Percentiles rank a stretch among this genome's conserved stretches.
Conservation (phyloP, 352 stramenopile genomes). For the Phytophthora parvispora region DNA sequence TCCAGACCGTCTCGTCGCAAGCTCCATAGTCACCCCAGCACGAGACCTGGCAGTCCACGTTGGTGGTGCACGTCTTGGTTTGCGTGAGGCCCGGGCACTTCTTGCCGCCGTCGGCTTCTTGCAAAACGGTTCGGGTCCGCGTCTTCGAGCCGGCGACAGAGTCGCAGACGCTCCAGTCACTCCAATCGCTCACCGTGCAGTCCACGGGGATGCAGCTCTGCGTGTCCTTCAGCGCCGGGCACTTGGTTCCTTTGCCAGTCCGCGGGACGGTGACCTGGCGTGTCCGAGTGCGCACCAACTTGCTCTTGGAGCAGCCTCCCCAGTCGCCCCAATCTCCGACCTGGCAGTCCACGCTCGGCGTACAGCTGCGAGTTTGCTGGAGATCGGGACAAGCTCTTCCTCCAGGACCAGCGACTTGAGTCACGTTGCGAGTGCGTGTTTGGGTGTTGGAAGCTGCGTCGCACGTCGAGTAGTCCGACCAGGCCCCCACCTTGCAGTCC, state of each 20-base stretch:
- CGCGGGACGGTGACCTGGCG: slow-evolving; percentile 44
- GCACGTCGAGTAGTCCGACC: slow-evolving; percentile 56
- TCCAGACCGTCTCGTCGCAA: slow-evolving; percentile 46
- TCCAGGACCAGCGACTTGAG: slow-evolving; percentile 39
- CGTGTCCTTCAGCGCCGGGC: slow-evolving; percentile 45
- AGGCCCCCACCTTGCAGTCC: slow-evolving; percentile 62
- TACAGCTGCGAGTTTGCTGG: slow-evolving; percentile 45
- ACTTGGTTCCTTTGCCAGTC: slow-evolving; percentile 43
- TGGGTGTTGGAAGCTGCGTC: slow-evolving; percentile 60
- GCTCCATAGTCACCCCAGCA: slow-evolving; percentile 47
- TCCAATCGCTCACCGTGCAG: slow-evolving; percentile 60
- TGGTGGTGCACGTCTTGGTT: slow-evolving; percentile 30
- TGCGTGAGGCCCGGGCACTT: slow-evolving; percentile 48
- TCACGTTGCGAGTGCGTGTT: slow-evolving; percentile 49
- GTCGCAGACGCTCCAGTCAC: slow-evolving; percentile 52
- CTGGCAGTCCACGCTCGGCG: slow-evolving; percentile 60
- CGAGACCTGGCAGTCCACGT: slow-evolving; percentile 66
- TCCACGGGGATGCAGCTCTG: slow-evolving; percentile 52
- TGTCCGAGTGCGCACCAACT: slow-evolving; percentile 46
- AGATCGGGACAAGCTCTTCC: slow-evolving; percentile 52
- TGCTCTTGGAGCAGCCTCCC: slow-evolving; percentile 41
- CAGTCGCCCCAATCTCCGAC: slow-evolving; percentile 64
- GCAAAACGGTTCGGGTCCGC: slow-evolving; percentile 39
- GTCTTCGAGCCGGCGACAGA: slow-evolving; percentile 49
- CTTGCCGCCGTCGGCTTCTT: slow-evolving; percentile 47